Percentiles rank a stretch among this genome's conserved stretches.
phyloP scores from a whole-genome alignment of 139 green algal species.

The Ettlia oleoabundans region DNA sequence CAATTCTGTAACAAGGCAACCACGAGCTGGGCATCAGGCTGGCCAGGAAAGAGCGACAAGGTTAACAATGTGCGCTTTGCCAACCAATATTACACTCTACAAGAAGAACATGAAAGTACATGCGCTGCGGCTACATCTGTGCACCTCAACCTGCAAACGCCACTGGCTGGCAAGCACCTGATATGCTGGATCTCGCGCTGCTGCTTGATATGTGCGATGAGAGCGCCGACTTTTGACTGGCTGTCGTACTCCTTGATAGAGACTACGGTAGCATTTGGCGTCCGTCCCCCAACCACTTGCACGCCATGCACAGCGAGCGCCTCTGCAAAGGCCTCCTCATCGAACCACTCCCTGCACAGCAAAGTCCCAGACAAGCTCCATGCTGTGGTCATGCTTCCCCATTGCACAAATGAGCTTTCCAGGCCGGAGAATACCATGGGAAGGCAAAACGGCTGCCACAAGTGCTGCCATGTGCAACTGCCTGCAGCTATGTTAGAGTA shows the following conservation, averaged over 20 bases:
- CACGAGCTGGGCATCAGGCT: not conserved
- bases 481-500: too few relatives aligned
- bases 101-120: too few relatives aligned
- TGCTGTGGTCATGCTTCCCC: too few relatives aligned
- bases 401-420: too few relatives aligned
- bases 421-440: too few relatives aligned
- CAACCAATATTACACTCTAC: too few relatives aligned
- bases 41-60: not conserved
- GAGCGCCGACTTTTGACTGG: not conserved
- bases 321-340: not conserved
- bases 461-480: too few relatives aligned
- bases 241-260: slow-evolving; percentile 16
- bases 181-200: slow-evolving; percentile 8
- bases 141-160: not conserved
- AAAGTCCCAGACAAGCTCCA: too few relatives aligned
- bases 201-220: not conserved
- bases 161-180: not conserved
- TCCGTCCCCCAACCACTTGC: not conserved
- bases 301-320: slow-evolving; percentile 7
- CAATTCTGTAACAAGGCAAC: not conserved
- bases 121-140: too few relatives aligned
- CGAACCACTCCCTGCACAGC: slow-evolving; percentile 10
- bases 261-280: not conserved
- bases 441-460: too few relatives aligned
- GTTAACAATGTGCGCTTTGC: too few relatives aligned